phyloP scores from a whole-genome alignment of 495 filamentous ascomycete species.

The Cercophora scortea region DNA sequence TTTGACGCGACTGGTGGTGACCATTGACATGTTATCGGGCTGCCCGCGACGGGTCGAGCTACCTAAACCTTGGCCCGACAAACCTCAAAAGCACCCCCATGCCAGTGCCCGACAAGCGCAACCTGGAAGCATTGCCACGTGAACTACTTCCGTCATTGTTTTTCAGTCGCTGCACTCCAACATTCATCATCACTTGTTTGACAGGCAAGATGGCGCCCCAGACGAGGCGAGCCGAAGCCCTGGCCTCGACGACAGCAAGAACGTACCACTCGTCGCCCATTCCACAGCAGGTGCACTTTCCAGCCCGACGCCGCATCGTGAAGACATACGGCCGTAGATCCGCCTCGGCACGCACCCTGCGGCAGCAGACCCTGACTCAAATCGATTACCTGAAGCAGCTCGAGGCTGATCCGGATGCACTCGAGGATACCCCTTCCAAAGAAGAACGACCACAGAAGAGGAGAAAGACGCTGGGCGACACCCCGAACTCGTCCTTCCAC shows the following conservation, averaged over 20 bases:
- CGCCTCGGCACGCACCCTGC: conserved; percentile 17
- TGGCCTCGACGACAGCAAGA: conserved; percentile 10
- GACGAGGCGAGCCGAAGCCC: conserved; percentile 17
- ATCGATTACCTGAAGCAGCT: conserved; percentile 30
- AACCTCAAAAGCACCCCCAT: no score
- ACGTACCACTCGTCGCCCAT: conserved; percentile 31
- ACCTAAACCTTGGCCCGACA: no score
- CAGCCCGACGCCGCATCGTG: conserved; percentile 21
- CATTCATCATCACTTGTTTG: no score
- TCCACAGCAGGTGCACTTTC: conserved; percentile 34
- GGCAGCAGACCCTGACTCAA: conserved; percentile 45
- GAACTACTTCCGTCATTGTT: not conserved
- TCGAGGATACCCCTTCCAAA: conserved; percentile 5
- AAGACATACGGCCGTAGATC: conserved; percentile 30
- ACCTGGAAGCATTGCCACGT: no score
- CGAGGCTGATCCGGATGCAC: not conserved
- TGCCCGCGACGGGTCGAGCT: no score
- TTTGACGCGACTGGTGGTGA: not conserved
- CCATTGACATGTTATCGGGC: not conserved
- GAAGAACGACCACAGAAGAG: conserved; percentile 6
- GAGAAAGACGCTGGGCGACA: conserved; percentile 39
- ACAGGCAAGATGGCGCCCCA: conserved; percentile 23
- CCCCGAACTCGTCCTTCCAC: conserved; percentile 27
- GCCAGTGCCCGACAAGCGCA: no score
- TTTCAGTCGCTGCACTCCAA: not conserved